Conservation (phyloP, 2,329 filamentous ascomycete genomes). For the Colletotrichum scovillei region DNA sequence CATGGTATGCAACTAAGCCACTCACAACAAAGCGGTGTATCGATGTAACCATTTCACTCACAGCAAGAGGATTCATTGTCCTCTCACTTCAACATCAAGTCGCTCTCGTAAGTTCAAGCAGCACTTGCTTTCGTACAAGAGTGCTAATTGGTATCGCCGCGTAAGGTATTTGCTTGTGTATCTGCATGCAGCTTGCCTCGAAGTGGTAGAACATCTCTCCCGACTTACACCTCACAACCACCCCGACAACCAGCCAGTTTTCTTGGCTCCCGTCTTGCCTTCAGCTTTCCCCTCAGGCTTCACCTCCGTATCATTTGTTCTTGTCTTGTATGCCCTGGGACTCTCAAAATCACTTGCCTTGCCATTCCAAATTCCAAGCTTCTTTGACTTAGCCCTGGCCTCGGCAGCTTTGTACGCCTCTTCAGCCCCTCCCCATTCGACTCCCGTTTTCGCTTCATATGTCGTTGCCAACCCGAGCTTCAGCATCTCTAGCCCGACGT, state of each 20-base stretch:
- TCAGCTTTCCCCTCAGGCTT: not conserved
- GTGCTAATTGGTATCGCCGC: not conserved
- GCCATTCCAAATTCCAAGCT: constrained; percentile 80
- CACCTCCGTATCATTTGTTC: constrained; percentile 47
- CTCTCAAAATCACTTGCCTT: constrained; percentile 77
- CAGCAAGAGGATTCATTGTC: not conserved
- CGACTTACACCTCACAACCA: constrained; percentile 8
- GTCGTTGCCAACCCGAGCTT: constrained; percentile 86
- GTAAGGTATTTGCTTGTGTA: not conserved
- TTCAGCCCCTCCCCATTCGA: constrained; percentile 84
- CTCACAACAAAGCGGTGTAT: not conserved
- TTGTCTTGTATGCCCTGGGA: constrained; percentile 86
- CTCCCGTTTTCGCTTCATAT: constrained; percentile 92
- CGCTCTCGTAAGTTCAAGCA: not conserved
- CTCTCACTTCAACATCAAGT: not conserved
- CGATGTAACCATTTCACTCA: not conserved
- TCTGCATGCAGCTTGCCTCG: too few relatives aligned
- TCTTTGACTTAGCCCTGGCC: constrained; percentile 71
- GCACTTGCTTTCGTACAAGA: not conserved
- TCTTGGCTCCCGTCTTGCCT: constrained; percentile 30
- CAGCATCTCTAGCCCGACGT: constrained; percentile 93
- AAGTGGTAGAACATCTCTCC: not conserved
- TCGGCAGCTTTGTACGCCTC: constrained; percentile 74
- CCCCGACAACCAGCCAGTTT: constrained; percentile 13
- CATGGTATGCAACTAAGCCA: not conserved